These are phyloP conservation scores for Tolypocladium album DNA, from an alignment of 2,329 filamentous ascomycete genomes.

Conservation along the genomic window DNA sequence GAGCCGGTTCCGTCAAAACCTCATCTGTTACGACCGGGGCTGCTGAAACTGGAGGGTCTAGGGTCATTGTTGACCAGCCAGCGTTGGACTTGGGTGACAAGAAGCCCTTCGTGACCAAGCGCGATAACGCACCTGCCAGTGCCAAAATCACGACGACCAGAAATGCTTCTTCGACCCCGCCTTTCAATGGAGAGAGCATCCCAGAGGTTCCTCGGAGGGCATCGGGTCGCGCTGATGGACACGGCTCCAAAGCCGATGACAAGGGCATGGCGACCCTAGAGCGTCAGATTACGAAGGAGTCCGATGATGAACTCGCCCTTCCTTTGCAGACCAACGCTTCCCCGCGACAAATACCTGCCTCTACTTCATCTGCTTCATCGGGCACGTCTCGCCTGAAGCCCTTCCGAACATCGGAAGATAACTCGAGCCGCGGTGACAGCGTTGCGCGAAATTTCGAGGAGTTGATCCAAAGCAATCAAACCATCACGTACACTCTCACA, in stretches of 20 bases:
- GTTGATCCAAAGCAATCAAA: conserved; percentile 71
- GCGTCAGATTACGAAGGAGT: conserved; percentile 20
- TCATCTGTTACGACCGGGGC: background rate
- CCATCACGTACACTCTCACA: conserved; percentile 72
- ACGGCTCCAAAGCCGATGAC: conserved; percentile 16
- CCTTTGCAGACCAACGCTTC: conserved; percentile 11
- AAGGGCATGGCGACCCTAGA: conserved; percentile 30
- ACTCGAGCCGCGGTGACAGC: conserved; percentile 38
- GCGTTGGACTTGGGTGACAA: background rate
- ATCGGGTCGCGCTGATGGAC: conserved; percentile 11
- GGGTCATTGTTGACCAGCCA: background rate
- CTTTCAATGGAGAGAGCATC: conserved; percentile 19
- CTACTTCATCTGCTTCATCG: conserved; percentile 41
- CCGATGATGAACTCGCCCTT: conserved; percentile 18
- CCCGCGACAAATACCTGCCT: conserved; percentile 32
- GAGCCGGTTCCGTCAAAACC: background rate
- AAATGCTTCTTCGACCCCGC: conserved; percentile 15
- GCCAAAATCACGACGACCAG: conserved; percentile 25
- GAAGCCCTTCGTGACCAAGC: background rate
- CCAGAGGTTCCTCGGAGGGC: conserved; percentile 22
- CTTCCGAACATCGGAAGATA: conserved; percentile 49
- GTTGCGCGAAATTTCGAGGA: conserved; percentile 64
- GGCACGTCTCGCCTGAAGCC: conserved; percentile 39
- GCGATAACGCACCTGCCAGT: conserved; percentile 9
- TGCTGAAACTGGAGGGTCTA: background rate